Conservation (phyloP, 2,329 filamentous ascomycete genomes). For the Teratosphaeria viscida region DNA sequence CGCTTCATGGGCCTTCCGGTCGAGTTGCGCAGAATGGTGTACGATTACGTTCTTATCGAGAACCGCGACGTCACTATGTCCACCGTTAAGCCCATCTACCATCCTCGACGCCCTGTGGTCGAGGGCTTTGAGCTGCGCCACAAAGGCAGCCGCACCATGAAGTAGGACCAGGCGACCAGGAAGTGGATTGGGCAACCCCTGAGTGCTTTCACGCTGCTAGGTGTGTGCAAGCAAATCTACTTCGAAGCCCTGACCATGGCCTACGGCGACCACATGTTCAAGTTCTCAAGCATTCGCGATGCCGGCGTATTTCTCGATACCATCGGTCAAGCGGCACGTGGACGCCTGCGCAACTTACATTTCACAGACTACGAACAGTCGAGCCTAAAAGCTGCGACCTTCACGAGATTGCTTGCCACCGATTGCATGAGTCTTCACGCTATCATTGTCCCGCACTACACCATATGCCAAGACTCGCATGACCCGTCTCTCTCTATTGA, state of each 20-base stretch:
- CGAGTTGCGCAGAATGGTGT: not conserved
- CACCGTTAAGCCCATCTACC: not conserved
- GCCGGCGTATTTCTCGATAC: not conserved
- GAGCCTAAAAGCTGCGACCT: not conserved
- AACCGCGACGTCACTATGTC: not conserved
- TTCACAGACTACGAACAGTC: not conserved
- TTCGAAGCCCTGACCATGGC: not conserved
- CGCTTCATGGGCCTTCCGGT: not conserved
- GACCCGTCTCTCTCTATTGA: not conserved
- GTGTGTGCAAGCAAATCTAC: not conserved
- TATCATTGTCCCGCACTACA: not conserved
- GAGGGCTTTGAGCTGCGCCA: not conserved
- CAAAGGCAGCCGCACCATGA: not conserved
- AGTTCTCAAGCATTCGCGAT: not conserved
- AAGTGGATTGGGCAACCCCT: not conserved
- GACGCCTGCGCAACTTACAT: not conserved
- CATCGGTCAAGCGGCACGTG: not conserved
- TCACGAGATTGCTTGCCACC: not conserved
- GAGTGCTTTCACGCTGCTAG: not conserved
- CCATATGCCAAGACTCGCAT: not conserved
- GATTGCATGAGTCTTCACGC: not conserved
- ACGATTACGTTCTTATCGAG: not conserved
- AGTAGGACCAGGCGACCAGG: not conserved
- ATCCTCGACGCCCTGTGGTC: not conserved
- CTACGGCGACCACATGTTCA: not conserved